Evolutionary conservation across 208 protist genomes (phyloP).

Genomic region (Trypanosoma boissoni): DNA sequence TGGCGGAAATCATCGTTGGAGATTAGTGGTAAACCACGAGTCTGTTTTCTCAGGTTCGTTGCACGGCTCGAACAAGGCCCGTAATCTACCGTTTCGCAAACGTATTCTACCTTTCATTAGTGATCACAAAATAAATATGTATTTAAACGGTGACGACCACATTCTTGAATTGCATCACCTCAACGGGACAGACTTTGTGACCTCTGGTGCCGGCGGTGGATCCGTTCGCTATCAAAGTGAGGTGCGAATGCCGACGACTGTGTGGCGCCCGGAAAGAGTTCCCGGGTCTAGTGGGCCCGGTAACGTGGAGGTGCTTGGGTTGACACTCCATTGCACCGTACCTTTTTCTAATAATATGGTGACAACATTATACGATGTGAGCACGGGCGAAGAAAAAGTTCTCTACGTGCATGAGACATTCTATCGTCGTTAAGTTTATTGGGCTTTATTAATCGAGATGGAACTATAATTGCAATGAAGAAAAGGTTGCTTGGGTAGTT

Average conservation of each 20-base stretch:
- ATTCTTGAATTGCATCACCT: constrained; percentile 23
- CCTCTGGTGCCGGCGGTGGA: constrained; percentile 13
- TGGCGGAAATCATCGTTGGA: constrained; percentile 8
- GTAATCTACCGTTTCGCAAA: constrained; percentile 6
- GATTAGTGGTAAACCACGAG: constrained; percentile 19
- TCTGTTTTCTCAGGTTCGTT: constrained; percentile 11
- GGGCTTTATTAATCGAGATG: not conserved
- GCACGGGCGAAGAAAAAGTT: not conserved
- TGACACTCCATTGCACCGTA: constrained; percentile 12
- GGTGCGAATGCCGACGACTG: constrained; percentile 6
- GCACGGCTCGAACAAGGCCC: not conserved
- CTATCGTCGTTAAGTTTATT: constrained; percentile 3
- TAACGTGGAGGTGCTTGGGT: not conserved
- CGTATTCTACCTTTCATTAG: constrained; percentile 15
- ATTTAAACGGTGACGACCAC: constrained; percentile 25
- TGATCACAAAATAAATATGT: constrained; percentile 14
- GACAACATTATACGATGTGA: constrained; percentile 15
- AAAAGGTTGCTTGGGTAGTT: not conserved
- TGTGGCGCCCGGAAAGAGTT: constrained; percentile 13
- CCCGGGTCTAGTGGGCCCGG: constrained; percentile 3
- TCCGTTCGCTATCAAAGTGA: constrained; percentile 3
- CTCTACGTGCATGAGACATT: constrained; percentile 8
- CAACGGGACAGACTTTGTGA: constrained; percentile 26
- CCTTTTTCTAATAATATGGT: constrained; percentile 9
- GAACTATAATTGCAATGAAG: not conserved